phyloP scores from a whole-genome alignment of 1,284 basidiomycete species.

The Cutaneotrichosporon dermatis region DNA sequence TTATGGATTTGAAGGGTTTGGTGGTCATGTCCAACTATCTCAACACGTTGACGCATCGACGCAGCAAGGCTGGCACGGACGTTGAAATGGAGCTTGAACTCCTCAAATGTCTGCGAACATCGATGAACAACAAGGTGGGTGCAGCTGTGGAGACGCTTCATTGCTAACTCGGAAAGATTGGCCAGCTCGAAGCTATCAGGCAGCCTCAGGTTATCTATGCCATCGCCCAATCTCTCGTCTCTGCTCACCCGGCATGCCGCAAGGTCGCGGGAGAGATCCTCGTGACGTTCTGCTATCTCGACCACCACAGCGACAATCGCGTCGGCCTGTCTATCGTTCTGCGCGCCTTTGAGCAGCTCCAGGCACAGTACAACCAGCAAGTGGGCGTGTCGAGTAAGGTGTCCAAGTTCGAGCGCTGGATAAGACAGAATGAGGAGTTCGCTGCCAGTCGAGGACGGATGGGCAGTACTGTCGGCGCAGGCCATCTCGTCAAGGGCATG shows the following conservation, averaged over 20 bases:
- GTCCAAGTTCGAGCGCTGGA: conserved; percentile 80
- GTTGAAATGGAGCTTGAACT: conserved; percentile 77
- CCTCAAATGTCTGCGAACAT: conserved; percentile 78
- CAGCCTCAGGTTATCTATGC: conserved; percentile 75
- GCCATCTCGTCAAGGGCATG: conserved; percentile 67
- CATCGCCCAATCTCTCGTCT: conserved; percentile 78
- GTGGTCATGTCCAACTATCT: conserved; percentile 79
- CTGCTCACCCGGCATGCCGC: conserved; percentile 73
- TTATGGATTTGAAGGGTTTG: conserved; percentile 72
- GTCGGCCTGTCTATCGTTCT: conserved; percentile 52
- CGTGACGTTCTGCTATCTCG: conserved; percentile 53
- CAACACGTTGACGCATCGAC: conserved; percentile 50
- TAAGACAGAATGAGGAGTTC: conserved; percentile 72
- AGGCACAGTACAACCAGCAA: conserved; percentile 34
- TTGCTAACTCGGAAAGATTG: conserved; percentile 53
- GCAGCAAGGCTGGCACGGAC: conserved; percentile 65
- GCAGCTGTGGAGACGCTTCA: background rate
- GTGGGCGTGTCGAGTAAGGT: conserved; percentile 56
- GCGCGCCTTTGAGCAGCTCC: conserved; percentile 50
- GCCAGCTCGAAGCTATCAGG: conserved; percentile 70
- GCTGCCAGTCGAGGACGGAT: conserved; percentile 85
- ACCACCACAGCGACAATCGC: conserved; percentile 38
- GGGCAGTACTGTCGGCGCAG: conserved; percentile 91
- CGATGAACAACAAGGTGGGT: conserved; percentile 71
- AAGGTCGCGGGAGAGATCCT: conserved; percentile 74